A percentile compares a stretch with the other conserved stretches of the same genome.
Evolutionary conservation across 2,329 filamentous ascomycete species (phyloP).

Genomic region (Aspergillus unguis): DNA sequence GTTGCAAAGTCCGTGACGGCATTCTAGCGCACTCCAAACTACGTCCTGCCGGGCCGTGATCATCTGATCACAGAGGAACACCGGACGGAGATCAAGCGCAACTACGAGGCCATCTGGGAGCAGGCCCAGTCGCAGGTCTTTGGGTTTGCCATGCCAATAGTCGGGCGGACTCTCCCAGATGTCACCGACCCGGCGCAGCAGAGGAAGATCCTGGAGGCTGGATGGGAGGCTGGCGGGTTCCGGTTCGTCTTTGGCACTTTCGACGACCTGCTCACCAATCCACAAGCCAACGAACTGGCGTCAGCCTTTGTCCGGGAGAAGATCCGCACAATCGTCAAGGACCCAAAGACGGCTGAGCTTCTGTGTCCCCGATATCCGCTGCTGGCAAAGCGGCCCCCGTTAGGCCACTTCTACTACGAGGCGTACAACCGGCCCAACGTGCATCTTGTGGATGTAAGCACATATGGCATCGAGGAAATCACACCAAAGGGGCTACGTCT

Average conservation of each 20-base stretch:
- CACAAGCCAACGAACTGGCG: neutral
- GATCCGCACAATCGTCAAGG: neutral
- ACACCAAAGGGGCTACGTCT: neutral
- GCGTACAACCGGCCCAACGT: constrained; percentile 43
- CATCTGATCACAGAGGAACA: neutral
- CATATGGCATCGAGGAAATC: neutral
- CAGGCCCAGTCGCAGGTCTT: neutral
- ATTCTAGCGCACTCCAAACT: neutral
- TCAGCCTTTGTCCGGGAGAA: neutral
- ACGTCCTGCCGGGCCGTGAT: neutral
- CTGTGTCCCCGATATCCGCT: too few species aligned
- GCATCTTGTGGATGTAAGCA: constrained; percentile 39
- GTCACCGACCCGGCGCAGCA: neutral
- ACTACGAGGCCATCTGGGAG: neutral
- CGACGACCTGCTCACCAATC: neutral
- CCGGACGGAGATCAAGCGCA: neutral
- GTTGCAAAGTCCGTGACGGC: neutral
- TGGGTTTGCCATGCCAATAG: neutral
- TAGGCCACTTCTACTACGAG: constrained; percentile 23
- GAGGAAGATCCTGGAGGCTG: neutral
- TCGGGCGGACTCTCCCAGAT: neutral
- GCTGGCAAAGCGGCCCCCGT: constrained; percentile 19
- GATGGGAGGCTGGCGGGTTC: neutral
- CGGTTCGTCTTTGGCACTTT: neutral
- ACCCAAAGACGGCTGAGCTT: neutral